Conservation (phyloP, 2,329 filamentous ascomycete genomes). For the Ophiocordyceps camponoti-rufipedis region DNA sequence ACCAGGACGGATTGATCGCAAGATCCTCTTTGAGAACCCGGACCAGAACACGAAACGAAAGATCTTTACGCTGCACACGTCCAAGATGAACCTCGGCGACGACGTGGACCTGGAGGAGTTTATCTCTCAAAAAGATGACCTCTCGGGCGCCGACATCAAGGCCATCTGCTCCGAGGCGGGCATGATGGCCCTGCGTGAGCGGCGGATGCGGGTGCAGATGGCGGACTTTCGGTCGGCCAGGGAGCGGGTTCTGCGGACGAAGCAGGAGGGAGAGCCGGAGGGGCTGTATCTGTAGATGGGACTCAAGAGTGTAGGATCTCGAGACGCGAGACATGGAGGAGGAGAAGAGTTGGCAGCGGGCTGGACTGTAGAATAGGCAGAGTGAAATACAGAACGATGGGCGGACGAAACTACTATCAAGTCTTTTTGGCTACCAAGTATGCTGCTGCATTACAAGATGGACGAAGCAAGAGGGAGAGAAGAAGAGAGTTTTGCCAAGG, state of each 20-base stretch:
- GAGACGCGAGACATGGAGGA: neutral
- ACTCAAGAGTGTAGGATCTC: neutral
- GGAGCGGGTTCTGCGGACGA: constrained; percentile 92
- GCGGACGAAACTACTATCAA: no score
- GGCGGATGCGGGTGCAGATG: constrained; percentile 98
- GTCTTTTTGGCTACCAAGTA: no score
- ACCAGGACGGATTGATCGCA: constrained; percentile 93
- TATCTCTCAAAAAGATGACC: constrained; percentile 93
- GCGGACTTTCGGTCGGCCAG: constrained; percentile 86
- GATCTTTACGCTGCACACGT: constrained; percentile 96
- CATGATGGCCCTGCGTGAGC: constrained; percentile 80
- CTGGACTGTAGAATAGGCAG: neutral
- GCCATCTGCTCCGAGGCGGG: constrained; percentile 97
- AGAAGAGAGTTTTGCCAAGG: neutral
- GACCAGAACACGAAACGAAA: constrained; percentile 86
- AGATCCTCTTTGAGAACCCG: constrained; percentile 60
- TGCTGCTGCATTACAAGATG: neutral
- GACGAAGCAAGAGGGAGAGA: no score
- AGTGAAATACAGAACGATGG: neutral
- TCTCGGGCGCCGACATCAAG: constrained; percentile 95
- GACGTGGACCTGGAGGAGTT: constrained; percentile 99
- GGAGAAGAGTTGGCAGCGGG: neutral
- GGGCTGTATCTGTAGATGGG: constrained; percentile 82
- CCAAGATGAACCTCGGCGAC: constrained; percentile 91
- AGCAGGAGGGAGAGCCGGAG: constrained; percentile 96